Evolutionary conservation across 140 eudicot genomes (phyloP).

Genomic region (Stevia rebaudiana): DNA sequence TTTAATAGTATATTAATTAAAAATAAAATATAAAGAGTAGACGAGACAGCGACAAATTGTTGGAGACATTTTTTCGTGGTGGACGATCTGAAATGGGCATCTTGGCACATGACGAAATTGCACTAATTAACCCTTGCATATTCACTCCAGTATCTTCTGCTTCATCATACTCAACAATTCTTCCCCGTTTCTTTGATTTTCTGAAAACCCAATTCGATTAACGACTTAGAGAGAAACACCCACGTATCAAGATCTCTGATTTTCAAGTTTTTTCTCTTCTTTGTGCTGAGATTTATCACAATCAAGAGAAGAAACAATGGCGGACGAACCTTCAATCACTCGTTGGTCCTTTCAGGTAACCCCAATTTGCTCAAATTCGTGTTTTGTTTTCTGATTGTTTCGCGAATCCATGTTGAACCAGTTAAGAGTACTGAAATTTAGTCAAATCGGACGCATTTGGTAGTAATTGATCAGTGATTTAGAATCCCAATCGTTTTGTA

Average conservation of each 20-base stretch:
- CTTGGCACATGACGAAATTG: conserved; percentile 2
- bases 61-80: too few species aligned
- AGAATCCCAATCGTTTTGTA: neutral
- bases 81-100: neutral
- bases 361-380: neutral
- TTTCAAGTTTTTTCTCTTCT: neutral
- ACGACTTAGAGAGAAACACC: neutral
- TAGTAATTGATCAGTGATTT: neutral
- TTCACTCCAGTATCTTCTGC: conserved; percentile 26
- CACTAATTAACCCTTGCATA: neutral
- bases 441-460: conserved; percentile 1
- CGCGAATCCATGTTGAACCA: neutral
- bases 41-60: too few species aligned
- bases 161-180: conserved; percentile 3
- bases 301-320: conserved; percentile 34
- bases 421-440: neutral
- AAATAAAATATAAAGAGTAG: too few species aligned
- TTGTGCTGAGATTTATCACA: conserved; percentile 17
- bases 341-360: conserved; percentile 74
- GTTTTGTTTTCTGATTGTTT: neutral
- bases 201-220: neutral
- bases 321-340: conserved; percentile 75
- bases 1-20: too few species aligned
- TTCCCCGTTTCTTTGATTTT: neutral
- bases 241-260: conserved; percentile 24